Evolutionary conservation across 164 flowering plant genomes (phyloP), one percentile per base, ranked within the genome.

Genomic region (Akebia trifoliata): DNA sequence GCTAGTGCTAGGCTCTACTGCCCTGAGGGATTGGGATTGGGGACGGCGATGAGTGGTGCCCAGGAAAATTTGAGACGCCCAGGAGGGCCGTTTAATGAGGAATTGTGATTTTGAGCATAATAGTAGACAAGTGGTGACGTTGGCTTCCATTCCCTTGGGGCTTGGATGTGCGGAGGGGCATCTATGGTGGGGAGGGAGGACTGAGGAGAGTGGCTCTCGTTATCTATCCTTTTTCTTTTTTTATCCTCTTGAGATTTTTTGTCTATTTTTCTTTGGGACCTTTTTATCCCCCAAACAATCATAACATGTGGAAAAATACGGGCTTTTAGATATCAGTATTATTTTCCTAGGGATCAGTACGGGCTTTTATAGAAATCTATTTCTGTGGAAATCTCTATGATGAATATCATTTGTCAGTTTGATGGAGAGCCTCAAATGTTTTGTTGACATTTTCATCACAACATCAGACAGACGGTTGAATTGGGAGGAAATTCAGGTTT

Each of bases 81-180:
- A 21, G 25, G 61, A 50, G 22, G 32, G 30, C 31, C 8, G 17
- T 47, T 4, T 21, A 44, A 44, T 44, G 57, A 50, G 48, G 44
- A 61, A 25, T 21, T 20, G 45, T 48, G 38, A 38, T n/a, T 47
- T 0, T 10, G 26, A 26, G 22, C 21, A 36, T 8, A 63, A 29
- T 26, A n/a, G 59, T 22, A 58, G 14, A 37, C 43, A 58, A 25
- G 20, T 34, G 37, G 62, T 31, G 50, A 31, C 11, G 32, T 52
- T 38, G 38, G 63, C 63, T 47, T 57, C 67, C 67, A 68, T 68
- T 52, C 7, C 59, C 44, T 35, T 29, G 29, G 11, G 14, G 9
- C 0, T 21, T 6, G 32, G 20, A 20, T 51, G 47, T 26, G 2
- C 28, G 20, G 8, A 21, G n/a, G 12, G 37, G 44, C 20, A 54